Evolutionary conservation across 495 filamentous ascomycete species (phyloP), one percentile per base, ranked within the genome.

Genomic region (Thermothielavioides terrestris): DNA sequence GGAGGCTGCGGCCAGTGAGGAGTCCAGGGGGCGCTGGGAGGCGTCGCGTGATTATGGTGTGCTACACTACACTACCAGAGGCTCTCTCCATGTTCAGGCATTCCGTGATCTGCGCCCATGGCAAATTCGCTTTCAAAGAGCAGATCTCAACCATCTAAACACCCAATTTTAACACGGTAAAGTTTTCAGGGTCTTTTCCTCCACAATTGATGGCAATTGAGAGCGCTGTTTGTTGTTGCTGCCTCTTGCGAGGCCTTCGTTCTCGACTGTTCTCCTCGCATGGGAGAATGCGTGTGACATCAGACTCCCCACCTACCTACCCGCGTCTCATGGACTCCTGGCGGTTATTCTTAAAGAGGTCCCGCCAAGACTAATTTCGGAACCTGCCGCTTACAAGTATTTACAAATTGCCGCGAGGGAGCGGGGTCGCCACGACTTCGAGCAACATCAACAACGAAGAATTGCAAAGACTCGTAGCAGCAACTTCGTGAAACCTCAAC

Each of bases 11-110:
- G 42, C n/a, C n/a, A 50, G 54, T 42, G 28, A 27, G 18, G 50
- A n/a, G 17, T 22, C 49, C 20, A 52, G 53, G 55, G 55, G 56
- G 55, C 54, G 51, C 37, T 40, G 51, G 39, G 37, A 36, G 44
- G 27, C 55, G 60, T 65, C 62, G 61, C 60, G 62, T 63, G 62
- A 65, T 61, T n/a, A 55, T 59, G 57, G 48, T 54, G 48, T 38
- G 52, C n/a, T n/a, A n/a, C n/a, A n/a, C n/a, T n/a, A n/a, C n/a
- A n/a, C n/a, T n/a, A n/a, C n/a, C n/a, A n/a, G n/a, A n/a, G n/a
- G n/a, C n/a, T n/a, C n/a, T n/a, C 21, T 15, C 31, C 15, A 15
- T 34, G 12, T 15, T 39, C 37, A 21, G 18, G 18, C 10, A 44
- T 55, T 61, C 50, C 51, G 41, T 52, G 54, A 54, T 55, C 55